phyloP scores from a whole-genome alignment of 495 filamentous ascomycete species.

The Aspergillus ostianus region DNA sequence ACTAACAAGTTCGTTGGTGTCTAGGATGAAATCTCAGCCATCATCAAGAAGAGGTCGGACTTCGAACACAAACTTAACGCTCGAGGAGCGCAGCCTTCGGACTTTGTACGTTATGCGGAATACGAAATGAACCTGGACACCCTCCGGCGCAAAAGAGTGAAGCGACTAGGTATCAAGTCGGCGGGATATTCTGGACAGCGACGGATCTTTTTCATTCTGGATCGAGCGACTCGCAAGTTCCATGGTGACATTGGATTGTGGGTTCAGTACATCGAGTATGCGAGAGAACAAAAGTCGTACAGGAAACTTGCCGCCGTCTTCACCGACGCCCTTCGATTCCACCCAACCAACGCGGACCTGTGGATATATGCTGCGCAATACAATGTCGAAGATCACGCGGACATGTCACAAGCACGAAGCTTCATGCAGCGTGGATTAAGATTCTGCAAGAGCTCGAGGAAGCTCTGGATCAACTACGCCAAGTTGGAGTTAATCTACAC shows the following conservation, averaged over 20 bases:
- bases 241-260: constrained; percentile 81
- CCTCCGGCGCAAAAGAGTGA: constrained; percentile 77
- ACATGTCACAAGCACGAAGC: constrained; percentile 80
- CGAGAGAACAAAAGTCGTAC: constrained; percentile 68
- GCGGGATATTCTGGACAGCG: constrained; percentile 66
- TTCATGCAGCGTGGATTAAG: constrained; percentile 87
- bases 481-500: constrained; percentile 92
- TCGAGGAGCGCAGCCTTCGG: constrained; percentile 67
- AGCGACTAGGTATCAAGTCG: constrained; percentile 69
- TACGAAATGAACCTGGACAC: constrained; percentile 90
- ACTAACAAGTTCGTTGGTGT: constrained; percentile 14
- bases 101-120: constrained; percentile 81
- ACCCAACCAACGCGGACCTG: constrained; percentile 77
- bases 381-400: constrained; percentile 69
- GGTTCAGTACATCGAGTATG: constrained; percentile 88
- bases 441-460: constrained; percentile 71
- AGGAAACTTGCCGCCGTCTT: constrained; percentile 79
- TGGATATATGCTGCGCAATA: constrained; percentile 86
- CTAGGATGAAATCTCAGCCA: constrained; percentile 81
- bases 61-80: constrained; percentile 90
- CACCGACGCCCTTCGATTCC: constrained; percentile 74
- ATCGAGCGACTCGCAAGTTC: constrained; percentile 83
- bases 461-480: constrained; percentile 85
- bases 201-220: constrained; percentile 83
- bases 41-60: constrained; percentile 84